Evolutionary conservation across 768 basidiomycete genomes (phyloP).

Genomic region (Rubroboletus satanas): DNA sequence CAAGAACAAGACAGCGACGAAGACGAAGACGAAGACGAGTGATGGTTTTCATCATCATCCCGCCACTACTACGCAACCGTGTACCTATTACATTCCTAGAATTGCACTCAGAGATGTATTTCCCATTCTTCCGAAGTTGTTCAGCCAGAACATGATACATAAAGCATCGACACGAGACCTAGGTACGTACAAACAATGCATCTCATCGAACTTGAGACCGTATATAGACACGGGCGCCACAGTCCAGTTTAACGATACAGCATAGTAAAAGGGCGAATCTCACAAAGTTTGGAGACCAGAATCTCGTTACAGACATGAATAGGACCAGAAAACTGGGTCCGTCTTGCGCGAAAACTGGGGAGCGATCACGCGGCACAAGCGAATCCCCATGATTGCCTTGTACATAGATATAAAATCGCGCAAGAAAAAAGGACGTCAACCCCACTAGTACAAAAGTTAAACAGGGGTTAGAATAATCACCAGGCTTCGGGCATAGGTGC

Average conservation of each 20-base stretch:
- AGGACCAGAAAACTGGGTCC: not conserved
- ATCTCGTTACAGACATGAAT: not conserved
- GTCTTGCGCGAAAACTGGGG: not conserved
- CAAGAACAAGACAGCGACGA: constrained; percentile 80
- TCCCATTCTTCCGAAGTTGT: not conserved
- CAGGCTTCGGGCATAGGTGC: constrained; percentile 79
- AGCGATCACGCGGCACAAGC: constrained; percentile 19
- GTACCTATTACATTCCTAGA: constrained; percentile 17
- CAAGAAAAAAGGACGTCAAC: constrained; percentile 22
- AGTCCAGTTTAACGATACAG: constrained; percentile 3
- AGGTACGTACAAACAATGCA: constrained; percentile 3
- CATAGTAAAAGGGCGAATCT: not conserved
- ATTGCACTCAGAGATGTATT: constrained; percentile 15
- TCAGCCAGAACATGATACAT: not conserved
- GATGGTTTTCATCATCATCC: constrained; percentile 1
- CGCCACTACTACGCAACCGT: constrained; percentile 5
- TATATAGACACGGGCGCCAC: not conserved
- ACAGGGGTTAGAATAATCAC: constrained; percentile 41
- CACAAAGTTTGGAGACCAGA: not conserved
- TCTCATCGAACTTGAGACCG: not conserved
- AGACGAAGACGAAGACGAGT: constrained; percentile 54
- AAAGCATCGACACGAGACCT: not conserved
- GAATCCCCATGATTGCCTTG: constrained; percentile 15
- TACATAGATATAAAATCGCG: constrained; percentile 16
- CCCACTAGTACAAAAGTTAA: constrained; percentile 18